Base-by-base conservation (phyloP, 169 alveolate species). In the Hammondia hammondi region DNA sequence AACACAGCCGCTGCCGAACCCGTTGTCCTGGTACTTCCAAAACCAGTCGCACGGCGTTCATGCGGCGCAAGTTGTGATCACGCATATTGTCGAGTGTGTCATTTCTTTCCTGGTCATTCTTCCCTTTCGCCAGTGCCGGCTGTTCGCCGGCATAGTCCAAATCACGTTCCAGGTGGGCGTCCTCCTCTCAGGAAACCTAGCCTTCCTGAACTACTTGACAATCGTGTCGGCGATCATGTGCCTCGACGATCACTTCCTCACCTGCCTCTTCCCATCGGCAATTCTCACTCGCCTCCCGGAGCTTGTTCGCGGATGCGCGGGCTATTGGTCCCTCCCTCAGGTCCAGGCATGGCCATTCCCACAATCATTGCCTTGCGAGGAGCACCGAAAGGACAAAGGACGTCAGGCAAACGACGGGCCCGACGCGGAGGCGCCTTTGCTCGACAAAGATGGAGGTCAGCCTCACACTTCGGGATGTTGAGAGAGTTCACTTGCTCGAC, bases 1-100 rank as follows among this genome's bases (percentile, higher is more conserved):
- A 46, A 95, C 96, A 27, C 94, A 92, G 92, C 96, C 96, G 6
- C 57, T 92, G 45, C 96, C 96, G 4, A 92, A 91, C 21, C 95
- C 95, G 4, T 37, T 95, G 5, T 39, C 96, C 24, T 95, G 94
- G 93, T 35, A 85, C 87, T 39, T 95, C 27, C 96, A 95, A 35
- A 32, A 95, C 67, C 85, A 88, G 56, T 85, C 96, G 39, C 91
- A 67, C 29, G 19, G 85, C 61, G 21, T 92, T 48, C 96, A 82
- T 52, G 91, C 39, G 46, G 72, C 82, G 12, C 96, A 85, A 82
- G 93, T 95, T 14, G 89, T 93, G n/a, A 32, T 57, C 48, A 85
- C 70, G 7, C 96, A 84, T 85, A 81, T 95, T 37, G 77, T 95
- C n/a, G 91, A 84, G 85, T 91, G 91, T 39, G 91, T 85, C 67